Percentiles rank a stretch among this genome's conserved stretches.
These are phyloP conservation scores for Solanum hybrid DNA, from an alignment of 305 asterid genomes.

Conservation along the genomic window DNA sequence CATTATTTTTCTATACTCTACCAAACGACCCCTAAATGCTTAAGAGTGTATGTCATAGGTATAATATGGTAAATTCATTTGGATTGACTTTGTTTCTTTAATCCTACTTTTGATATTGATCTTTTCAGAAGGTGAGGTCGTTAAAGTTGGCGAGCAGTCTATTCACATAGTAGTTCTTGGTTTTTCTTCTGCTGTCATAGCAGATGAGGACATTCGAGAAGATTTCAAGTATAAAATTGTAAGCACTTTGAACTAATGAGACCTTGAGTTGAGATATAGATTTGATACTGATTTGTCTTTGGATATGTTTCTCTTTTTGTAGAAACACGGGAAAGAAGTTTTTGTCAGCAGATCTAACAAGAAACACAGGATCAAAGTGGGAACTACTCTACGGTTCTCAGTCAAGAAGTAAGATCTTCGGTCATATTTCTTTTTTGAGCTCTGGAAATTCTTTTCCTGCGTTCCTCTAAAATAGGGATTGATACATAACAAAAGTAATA, in stretches of 20 bases:
- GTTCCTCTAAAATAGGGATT: neutral
- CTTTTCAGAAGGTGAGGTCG: conserved; percentile 61
- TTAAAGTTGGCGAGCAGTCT: conserved; percentile 41
- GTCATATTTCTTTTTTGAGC: neutral
- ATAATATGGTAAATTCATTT: neutral
- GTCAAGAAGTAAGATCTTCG: conserved; percentile 53
- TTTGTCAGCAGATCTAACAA: conserved; percentile 44
- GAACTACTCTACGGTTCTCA: conserved; percentile 51
- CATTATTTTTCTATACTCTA: neutral
- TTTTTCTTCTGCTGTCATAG: conserved; percentile 43
- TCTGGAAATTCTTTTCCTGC: neutral
- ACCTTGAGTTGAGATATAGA: neutral
- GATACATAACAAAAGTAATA: neutral
- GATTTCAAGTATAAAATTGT: conserved; percentile 46
- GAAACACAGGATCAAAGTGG: conserved; percentile 64
- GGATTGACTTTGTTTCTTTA: neutral
- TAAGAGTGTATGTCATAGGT: neutral
- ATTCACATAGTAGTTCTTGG: conserved; percentile 62
- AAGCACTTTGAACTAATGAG: conserved; percentile 14
- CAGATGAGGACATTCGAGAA: conserved; percentile 45
- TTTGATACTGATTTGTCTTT: neutral
- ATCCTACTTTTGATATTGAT: neutral
- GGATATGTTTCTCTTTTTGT: conserved; percentile 10
- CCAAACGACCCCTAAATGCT: neutral
- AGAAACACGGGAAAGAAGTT: conserved; percentile 44